A percentile compares a stretch with the other conserved stretches of the same genome.
Evolutionary conservation across 169 alveolate genomes (phyloP).

Genomic region (Eimeria praecox): DNA sequence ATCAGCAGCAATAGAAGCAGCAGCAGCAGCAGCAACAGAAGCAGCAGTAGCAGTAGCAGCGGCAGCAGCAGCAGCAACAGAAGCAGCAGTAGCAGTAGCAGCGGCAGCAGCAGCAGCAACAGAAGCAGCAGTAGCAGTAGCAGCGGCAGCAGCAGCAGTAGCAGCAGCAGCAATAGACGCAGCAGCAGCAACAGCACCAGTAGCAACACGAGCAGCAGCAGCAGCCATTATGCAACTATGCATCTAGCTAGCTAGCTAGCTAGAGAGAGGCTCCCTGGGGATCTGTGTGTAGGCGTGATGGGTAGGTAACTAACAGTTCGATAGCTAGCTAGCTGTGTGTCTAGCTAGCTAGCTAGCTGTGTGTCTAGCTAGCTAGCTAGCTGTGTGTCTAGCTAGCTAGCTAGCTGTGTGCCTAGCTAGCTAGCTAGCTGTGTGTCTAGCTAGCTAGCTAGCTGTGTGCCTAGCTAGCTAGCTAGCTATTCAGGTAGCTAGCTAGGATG

Average conservation of each 20-base stretch:
- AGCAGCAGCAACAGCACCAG: too few relatives aligned
- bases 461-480: conserved; percentile 17
- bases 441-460: neutral
- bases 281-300: neutral
- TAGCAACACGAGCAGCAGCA: too few relatives aligned
- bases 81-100: neutral
- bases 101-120: neutral
- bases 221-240: neutral
- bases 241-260: neutral
- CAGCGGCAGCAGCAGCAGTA: too few relatives aligned
- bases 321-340: neutral
- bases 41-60: neutral
- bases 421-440: neutral
- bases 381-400: neutral
- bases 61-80: neutral
- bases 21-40: neutral
- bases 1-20: too few relatives aligned
- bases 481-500: conserved; percentile 26
- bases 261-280: too few relatives aligned
- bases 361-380: neutral
- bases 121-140: neutral
- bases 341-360: neutral
- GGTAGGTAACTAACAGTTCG: neutral
- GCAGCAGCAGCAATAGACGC: neutral
- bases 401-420: conserved; percentile 66